phyloP scores from a whole-genome alignment of 805 yeast genomes.

The Candida morakotiae region DNA sequence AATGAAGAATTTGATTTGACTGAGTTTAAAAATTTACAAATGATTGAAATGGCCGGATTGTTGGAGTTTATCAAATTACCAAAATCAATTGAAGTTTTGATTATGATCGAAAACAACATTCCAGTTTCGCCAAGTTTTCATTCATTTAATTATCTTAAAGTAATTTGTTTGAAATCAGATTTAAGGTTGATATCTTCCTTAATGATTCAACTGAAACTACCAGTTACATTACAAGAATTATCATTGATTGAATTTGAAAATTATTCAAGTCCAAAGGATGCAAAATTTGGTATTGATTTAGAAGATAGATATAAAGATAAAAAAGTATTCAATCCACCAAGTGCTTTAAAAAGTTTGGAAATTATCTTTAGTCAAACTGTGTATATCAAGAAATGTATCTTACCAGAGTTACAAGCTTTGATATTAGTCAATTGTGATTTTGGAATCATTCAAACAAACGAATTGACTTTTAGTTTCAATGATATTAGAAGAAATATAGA shows the following conservation, averaged over 20 bases:
- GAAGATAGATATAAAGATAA: not conserved
- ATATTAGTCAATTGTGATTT: not conserved
- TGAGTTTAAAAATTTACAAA: too few relatives aligned
- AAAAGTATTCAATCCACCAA: not conserved
- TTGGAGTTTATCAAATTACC: too few relatives aligned
- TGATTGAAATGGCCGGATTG: too few relatives aligned
- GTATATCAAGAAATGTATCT: not conserved
- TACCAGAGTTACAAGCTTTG: not conserved
- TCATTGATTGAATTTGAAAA: not conserved
- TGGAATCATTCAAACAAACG: not conserved
- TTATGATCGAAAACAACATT: too few relatives aligned
- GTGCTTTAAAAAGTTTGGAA: not conserved
- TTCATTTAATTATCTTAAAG: not conserved
- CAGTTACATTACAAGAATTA: not conserved
- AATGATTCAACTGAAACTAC: not conserved
- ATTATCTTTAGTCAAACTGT: not conserved
- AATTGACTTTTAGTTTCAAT: not conserved
- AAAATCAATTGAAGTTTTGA: too few relatives aligned
- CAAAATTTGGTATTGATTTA: not conserved
- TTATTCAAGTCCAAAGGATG: not conserved
- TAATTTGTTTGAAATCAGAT: not conserved
- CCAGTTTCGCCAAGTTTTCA: not conserved
- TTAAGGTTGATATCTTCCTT: not conserved
- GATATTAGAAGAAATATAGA: not conserved
- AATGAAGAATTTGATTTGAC: too few relatives aligned